A percentile compares a stretch with the other conserved stretches of the same genome.
phyloP scores from a whole-genome alignment of 257 asterid species.

The Echium plantagineum region DNA sequence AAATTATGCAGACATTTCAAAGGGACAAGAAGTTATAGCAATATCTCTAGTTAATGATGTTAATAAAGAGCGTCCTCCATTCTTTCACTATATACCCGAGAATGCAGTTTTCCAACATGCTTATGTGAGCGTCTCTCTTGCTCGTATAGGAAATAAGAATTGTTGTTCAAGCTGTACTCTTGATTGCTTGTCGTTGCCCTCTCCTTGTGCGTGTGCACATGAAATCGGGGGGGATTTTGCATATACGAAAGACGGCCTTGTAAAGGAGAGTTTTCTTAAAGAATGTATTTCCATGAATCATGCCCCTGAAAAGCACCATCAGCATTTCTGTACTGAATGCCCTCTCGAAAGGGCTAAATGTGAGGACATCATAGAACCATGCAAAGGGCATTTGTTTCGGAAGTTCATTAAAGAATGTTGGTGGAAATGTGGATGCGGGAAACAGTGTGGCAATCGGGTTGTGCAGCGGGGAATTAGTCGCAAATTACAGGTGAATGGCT shows the following conservation, averaged over 20 bases:
- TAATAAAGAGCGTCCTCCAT: conserved; percentile 47
- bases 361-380: conserved; percentile 44
- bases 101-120: conserved; percentile 69
- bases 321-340: conserved; percentile 62
- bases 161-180: conserved; percentile 63
- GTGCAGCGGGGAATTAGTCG: conserved; percentile 85
- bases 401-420: conserved; percentile 88
- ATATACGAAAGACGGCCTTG: conserved; percentile 69
- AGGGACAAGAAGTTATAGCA: conserved; percentile 61
- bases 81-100: conserved; percentile 65
- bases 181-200: conserved; percentile 52
- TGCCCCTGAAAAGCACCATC: conserved; percentile 54
- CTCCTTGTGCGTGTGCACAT: conserved; percentile 67
- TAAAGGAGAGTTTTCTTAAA: conserved; percentile 62
- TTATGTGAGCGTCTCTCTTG: conserved; percentile 48
- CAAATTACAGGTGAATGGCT: conserved; percentile 56
- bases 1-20: conserved; percentile 53
- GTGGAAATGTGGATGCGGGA: conserved; percentile 86
- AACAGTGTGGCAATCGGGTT: conserved; percentile 85
- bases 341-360: conserved; percentile 71
- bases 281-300: conserved; percentile 71
- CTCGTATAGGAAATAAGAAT: conserved; percentile 53
- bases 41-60: conserved; percentile 59
- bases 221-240: conserved; percentile 79
- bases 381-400: conserved; percentile 89